Evolutionary conservation across 2,329 filamentous ascomycete genomes (phyloP).

Genomic region (Furcasterigmium sp.): DNA sequence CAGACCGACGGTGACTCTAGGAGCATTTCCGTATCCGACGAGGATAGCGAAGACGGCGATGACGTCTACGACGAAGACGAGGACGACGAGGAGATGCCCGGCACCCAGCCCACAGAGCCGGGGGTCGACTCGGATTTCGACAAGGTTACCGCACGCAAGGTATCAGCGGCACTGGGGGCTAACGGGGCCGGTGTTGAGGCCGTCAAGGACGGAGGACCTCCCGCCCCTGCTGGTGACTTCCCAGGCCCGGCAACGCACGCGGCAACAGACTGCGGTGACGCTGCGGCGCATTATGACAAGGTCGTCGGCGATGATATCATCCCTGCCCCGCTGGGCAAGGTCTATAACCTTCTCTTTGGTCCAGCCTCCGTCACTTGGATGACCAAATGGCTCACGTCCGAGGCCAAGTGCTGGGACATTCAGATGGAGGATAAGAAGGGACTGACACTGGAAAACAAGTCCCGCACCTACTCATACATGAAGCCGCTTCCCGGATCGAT

Average conservation of each 20-base stretch:
- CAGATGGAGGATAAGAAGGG: constrained; percentile 82
- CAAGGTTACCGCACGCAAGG: constrained; percentile 63
- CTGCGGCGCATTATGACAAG: constrained; percentile 75
- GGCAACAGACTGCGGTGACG: constrained; percentile 81
- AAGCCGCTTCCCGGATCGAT: constrained; percentile 82
- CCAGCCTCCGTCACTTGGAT: constrained; percentile 75
- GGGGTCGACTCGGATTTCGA: constrained; percentile 52
- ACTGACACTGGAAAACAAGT: constrained; percentile 67
- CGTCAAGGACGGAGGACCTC: constrained; percentile 37
- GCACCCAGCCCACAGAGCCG: constrained; percentile 31
- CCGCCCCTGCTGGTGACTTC: constrained; percentile 56
- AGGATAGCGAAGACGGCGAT: constrained; percentile 64
- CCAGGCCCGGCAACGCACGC: constrained; percentile 79
- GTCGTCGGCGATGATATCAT: constrained; percentile 81
- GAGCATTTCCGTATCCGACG: constrained; percentile 53
- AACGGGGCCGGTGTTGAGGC: constrained; percentile 45
- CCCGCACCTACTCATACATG: constrained; percentile 77
- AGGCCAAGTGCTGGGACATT: constrained; percentile 87
- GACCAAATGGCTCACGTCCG: constrained; percentile 76
- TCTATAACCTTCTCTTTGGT: constrained; percentile 86
- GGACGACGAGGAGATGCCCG: constrained; percentile 58
- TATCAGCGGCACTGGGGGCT: constrained; percentile 50
- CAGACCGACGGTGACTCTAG: constrained; percentile 42
- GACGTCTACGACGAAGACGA: constrained; percentile 78
- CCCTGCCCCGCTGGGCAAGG: constrained; percentile 81